Conservation (phyloP, 345 rosid genomes). For the rapeseed (Brassica napus) region Da-Ae NC_063450.1:17428501-17429000, state of each 20-base stretch:
- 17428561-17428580: conserved; percentile 95
- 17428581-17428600: conserved; percentile 87
- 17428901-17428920: conserved; percentile 29
- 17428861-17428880: conserved; percentile 44
- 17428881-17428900: conserved; percentile 55
- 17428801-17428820: neutral
- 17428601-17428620: conserved; percentile 83
- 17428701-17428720: conserved; percentile 81
- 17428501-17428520: conserved; percentile 71
- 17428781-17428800: conserved; percentile 13
- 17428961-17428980: no score
- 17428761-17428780: conserved; percentile 95
- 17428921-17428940: conserved; percentile 4
- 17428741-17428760: conserved; percentile 99
- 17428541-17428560: conserved; percentile 85
- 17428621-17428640: neutral
- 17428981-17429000: conserved; percentile 59
- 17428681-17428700: conserved; percentile 43
- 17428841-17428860: neutral
- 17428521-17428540: conserved; percentile 81
- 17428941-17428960: no score
- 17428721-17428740: conserved; percentile 88
- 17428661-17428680: neutral
- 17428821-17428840: neutral
- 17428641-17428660: neutral